A percentile compares a stretch with the other conserved stretches of the same genome.
Conservation (phyloP, 164 flowering plant species). For the Chimonanthus praecox region DNA sequence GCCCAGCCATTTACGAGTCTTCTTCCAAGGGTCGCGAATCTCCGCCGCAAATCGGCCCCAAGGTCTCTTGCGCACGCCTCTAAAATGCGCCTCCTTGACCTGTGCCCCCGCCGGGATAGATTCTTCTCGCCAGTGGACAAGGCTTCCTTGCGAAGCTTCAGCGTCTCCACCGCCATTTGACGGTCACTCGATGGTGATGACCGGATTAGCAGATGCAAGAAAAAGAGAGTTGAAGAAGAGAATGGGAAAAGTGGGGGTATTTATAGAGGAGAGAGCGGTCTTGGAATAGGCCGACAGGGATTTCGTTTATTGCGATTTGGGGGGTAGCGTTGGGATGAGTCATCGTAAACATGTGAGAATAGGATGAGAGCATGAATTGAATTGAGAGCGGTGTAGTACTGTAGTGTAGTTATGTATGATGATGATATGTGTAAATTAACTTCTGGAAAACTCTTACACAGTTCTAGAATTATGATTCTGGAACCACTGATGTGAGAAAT, state of each 20-base stretch:
- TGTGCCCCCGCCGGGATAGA: constrained; percentile 6
- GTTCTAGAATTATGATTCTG: too few species aligned
- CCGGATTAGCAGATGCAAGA: background rate
- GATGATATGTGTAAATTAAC: too few species aligned
- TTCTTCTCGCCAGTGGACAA: constrained; percentile 3
- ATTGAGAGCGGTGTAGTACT: too few species aligned
- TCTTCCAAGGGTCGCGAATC: constrained; percentile 56
- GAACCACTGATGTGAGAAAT: too few species aligned
- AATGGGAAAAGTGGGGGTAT: constrained; percentile 10
- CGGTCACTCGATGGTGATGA: background rate
- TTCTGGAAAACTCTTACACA: too few species aligned
- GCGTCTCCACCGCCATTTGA: constrained; percentile 34
- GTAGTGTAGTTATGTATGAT: too few species aligned
- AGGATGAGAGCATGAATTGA: too few species aligned
- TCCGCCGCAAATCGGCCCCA: constrained; percentile 56
- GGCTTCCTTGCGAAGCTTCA: constrained; percentile 18
- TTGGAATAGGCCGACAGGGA: constrained; percentile 36
- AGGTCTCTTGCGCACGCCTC: constrained; percentile 48
- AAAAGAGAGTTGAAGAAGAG: background rate
- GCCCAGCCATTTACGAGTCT: constrained; percentile 50
- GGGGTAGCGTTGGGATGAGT: too few species aligned
- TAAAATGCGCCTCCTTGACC: constrained; percentile 27
- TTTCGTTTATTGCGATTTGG: too few species aligned
- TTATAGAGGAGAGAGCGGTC: constrained; percentile 31
- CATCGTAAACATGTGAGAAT: too few species aligned